phyloP scores from a whole-genome alignment of 306 rosid species.

The Quercus parvula region DNA sequence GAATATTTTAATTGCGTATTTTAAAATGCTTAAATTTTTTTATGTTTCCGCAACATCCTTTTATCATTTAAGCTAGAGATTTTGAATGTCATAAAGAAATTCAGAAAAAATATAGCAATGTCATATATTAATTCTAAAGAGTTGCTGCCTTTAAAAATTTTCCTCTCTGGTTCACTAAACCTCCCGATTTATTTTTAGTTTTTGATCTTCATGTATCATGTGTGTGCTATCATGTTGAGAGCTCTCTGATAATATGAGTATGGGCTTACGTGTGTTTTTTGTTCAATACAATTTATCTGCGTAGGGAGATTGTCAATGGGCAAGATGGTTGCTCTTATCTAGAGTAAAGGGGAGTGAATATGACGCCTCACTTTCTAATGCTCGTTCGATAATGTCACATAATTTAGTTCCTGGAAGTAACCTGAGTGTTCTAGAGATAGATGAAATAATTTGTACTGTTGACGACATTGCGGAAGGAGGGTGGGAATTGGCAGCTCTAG shows the following conservation, averaged over 20 bases:
- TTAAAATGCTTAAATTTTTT: not conserved
- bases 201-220: not conserved
- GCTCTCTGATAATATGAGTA: constrained; percentile 2
- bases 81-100: not conserved
- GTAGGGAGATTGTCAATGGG: constrained; percentile 93
- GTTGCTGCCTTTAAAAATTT: not conserved
- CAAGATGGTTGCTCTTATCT: constrained; percentile 83
- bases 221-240: not conserved
- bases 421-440: constrained; percentile 61
- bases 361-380: constrained; percentile 85
- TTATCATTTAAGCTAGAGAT: not conserved
- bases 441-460: constrained; percentile 87
- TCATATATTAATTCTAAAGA: not conserved
- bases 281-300: constrained; percentile 31
- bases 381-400: constrained; percentile 64
- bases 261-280: constrained; percentile 15
- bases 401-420: constrained; percentile 55
- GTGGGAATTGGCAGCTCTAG: constrained; percentile 93
- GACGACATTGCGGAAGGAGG: constrained; percentile 99
- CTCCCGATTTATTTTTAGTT: not conserved
- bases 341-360: constrained; percentile 82
- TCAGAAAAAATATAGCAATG: not conserved
- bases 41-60: not conserved
- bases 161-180: not conserved
- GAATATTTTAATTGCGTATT: not conserved